Base-by-base conservation (phyloP, 139 green algal genomes). In the Chara braunii region DNA sequence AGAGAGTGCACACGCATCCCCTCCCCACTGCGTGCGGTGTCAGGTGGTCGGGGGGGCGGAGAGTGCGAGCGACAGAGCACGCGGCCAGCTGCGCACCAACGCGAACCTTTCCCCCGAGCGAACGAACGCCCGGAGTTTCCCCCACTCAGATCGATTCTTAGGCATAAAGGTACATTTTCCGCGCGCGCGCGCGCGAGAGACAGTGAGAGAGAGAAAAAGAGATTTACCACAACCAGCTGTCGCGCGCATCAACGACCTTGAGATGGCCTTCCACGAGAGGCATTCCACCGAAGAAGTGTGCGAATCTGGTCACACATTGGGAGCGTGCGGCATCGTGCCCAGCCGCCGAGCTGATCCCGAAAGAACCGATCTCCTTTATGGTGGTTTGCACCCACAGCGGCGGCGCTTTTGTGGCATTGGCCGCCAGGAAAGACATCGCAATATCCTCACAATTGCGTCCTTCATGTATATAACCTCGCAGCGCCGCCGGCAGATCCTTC, bases 361-460 rank as follows among this genome's bases (percentile, higher is more conserved):
- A 56, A 40, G 18, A 59, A 59, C 22, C 14, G n/a, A 59, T 59
- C 50, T 57, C 8, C 48, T 57, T 57, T 8, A n/a, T 44, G 4
- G 4, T 70, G 64, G 59, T 36, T 66, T 74, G 24, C 22, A 75
- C 61, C 66, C 66, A 75, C 4, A 75, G 9, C 37, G 66, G 66
- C 24, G 66, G 66, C 18, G 43, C 40, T 24, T 11, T 3, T 9
- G 55, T 79, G 22, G 45, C 24, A 28, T 64, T 68, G 28, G 60
- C 61, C 22, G 81, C 73, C 31, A 81, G 12, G 34, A 78, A 52
- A 5, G 59, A 22, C 77, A 83, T 81, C 9, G 77, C 77, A 37
- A 83, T 72, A 58, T 83, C 77, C 67, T 83, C 77, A 51, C 77
- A 83, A 29, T 83, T 83, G 24, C 76, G 61, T 51, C 34, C 30